Percentiles rank a stretch among this genome's conserved stretches.
Evolutionary conservation across 2,329 filamentous ascomycete species (phyloP).

Genomic region (Fusarium papillatum): DNA sequence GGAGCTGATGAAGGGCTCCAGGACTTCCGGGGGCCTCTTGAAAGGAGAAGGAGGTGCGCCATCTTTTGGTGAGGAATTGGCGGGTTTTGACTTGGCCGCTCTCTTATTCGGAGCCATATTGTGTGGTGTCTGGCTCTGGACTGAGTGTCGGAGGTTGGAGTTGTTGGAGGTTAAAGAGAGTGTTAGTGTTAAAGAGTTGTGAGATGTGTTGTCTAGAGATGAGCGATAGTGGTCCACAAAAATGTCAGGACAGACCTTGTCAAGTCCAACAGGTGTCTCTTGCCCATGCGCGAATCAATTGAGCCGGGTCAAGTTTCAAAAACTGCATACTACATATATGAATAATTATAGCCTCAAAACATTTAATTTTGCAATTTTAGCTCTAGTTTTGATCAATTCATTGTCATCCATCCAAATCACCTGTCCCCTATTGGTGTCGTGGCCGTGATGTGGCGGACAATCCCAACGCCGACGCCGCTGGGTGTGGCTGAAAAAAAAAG

Average conservation of each 20-base stretch:
- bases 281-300: background rate
- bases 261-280: background rate
- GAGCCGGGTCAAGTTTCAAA: background rate
- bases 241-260: constrained; percentile 6
- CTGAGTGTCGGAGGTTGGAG: background rate
- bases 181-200: constrained; percentile 18
- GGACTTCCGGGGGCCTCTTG: constrained; percentile 71
- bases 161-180: constrained; percentile 14
- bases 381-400: background rate
- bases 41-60: constrained; percentile 73
- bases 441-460: constrained; percentile 37
- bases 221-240: constrained; percentile 32
- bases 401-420: background rate
- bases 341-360: background rate
- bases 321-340: background rate
- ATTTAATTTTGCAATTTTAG: constrained; percentile 10
- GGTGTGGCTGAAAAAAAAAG: constrained; percentile 37
- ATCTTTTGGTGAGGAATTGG: constrained; percentile 44
- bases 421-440: background rate
- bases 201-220: constrained; percentile 38
- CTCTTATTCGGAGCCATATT: constrained; percentile 52
- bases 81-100: constrained; percentile 47
- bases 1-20: constrained; percentile 75
- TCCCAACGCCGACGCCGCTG: constrained; percentile 31
- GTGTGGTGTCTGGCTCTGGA: background rate